Conservation (phyloP, 345 rosid genomes). For the Eucalyptus victrix region DNA sequence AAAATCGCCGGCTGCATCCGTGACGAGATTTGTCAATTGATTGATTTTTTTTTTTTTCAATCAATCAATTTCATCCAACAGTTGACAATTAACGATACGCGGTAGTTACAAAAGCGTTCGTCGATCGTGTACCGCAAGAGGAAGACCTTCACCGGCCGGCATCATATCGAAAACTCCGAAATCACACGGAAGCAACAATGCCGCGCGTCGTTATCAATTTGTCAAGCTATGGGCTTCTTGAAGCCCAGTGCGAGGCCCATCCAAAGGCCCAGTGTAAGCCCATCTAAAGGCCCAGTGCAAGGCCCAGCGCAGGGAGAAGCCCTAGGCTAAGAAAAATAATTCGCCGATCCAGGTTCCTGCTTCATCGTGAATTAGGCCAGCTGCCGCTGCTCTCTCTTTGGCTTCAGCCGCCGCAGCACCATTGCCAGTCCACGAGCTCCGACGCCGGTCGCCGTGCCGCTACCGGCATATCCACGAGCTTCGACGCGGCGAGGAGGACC, state of each 20-base stretch:
- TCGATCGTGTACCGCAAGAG: not conserved
- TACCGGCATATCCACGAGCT: not conserved
- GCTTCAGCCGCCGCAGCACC: not conserved
- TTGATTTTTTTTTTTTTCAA: not conserved
- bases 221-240: not conserved
- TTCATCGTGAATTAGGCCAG: not conserved
- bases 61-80: not conserved
- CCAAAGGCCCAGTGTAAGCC: not conserved
- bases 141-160: not conserved
- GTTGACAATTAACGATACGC: not conserved
- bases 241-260: not conserved
- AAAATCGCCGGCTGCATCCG: not conserved
- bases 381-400: not conserved
- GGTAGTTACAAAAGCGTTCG: not conserved
- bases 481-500: not conserved
- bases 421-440: not conserved
- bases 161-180: not conserved
- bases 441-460: not conserved
- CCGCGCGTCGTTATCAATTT: not conserved
- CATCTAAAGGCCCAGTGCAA: rapidly evolving
- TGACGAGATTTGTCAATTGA: not conserved
- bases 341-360: not conserved
- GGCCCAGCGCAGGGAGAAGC: not conserved
- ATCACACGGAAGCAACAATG: not conserved
- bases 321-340: not conserved